Conservation (phyloP, 768 basidiomycete genomes). For the Phallus indusiatus region DNA sequence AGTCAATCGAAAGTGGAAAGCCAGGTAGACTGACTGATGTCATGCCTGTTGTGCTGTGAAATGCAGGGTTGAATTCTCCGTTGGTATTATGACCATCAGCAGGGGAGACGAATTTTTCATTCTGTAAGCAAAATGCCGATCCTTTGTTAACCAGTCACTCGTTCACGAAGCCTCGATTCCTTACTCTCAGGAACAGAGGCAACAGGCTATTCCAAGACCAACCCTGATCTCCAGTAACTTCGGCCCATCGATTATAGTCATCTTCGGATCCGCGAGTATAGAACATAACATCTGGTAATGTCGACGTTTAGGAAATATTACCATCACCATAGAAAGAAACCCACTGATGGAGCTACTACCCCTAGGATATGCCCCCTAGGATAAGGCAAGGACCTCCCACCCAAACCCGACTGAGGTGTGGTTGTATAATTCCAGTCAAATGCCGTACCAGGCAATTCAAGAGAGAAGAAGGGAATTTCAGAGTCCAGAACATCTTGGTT, state of each 20-base stretch:
- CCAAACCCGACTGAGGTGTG: conserved; percentile 11
- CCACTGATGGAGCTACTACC: conserved; percentile 14
- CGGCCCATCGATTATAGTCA: conserved; percentile 28
- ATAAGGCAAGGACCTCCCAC: conserved; percentile 9
- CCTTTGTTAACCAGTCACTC: not conserved
- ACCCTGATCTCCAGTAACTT: conserved; percentile 25
- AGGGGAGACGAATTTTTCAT: conserved; percentile 29
- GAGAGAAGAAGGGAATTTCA: not conserved
- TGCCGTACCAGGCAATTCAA: not conserved
- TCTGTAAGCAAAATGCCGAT: conserved; percentile 15
- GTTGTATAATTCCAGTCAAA: conserved; percentile 22
- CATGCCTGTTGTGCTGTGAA: conserved; percentile 28
- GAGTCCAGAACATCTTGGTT: not conserved
- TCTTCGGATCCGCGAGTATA: conserved; percentile 28
- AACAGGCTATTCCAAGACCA: conserved; percentile 31
- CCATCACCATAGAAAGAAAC: not conserved
- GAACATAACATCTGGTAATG: conserved; percentile 23
- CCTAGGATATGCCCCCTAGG: conserved; percentile 14
- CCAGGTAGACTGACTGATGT: conserved; percentile 25
- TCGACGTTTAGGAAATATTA: conserved; percentile 7
- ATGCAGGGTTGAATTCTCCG: conserved; percentile 27
- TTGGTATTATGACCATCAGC: conserved; percentile 30
- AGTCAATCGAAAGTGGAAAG: conserved; percentile 23
- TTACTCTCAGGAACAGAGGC: conserved; percentile 26
- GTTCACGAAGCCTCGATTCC: not conserved